phyloP scores from a whole-genome alignment of 495 filamentous ascomycete species.

The Daldinia vernicosa region DNA sequence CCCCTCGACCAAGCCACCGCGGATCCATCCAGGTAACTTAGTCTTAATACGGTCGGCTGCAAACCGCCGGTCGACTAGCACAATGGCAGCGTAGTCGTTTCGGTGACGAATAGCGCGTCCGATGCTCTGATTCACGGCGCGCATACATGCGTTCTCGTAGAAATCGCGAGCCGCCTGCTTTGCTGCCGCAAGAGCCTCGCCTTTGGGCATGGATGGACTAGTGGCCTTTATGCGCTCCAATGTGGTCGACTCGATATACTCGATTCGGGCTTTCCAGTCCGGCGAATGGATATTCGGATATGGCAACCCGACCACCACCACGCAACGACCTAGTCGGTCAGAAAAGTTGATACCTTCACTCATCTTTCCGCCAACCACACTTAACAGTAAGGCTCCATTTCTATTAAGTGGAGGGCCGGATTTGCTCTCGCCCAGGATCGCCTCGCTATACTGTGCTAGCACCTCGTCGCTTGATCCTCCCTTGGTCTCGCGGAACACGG shows the following conservation, averaged over 20 bases:
- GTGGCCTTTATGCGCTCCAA: conserved; percentile 52
- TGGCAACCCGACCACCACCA: conserved; percentile 88
- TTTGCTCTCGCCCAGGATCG: conserved; percentile 60
- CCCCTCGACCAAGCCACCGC: conserved; percentile 62
- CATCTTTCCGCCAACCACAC: conserved; percentile 93
- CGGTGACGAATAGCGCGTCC: conserved; percentile 90
- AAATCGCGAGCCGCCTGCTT: conserved; percentile 81
- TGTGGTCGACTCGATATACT: conserved; percentile 81
- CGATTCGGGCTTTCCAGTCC: conserved; percentile 90
- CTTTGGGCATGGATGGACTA: conserved; percentile 62
- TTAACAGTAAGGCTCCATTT: conserved; percentile 83
- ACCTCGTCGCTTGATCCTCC: conserved; percentile 68
- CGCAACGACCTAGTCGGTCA: conserved; percentile 85
- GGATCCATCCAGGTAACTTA: conserved; percentile 93
- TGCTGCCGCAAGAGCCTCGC: conserved; percentile 54
- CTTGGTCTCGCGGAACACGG: conserved; percentile 72
- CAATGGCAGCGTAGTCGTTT: conserved; percentile 87
- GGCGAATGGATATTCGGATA: conserved; percentile 91
- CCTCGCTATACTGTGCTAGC: conserved; percentile 73
- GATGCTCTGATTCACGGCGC: conserved; percentile 96
- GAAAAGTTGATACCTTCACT: conserved; percentile 99
- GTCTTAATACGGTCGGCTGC: conserved; percentile 68
- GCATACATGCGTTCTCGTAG: conserved; percentile 96
- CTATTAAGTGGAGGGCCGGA: conserved; percentile 33
- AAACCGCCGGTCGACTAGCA: conserved; percentile 85